Evolutionary conservation across 345 rosid genomes (phyloP), one percentile per base, ranked within the genome.

Genomic region (Melastoma malabathricum): DNA sequence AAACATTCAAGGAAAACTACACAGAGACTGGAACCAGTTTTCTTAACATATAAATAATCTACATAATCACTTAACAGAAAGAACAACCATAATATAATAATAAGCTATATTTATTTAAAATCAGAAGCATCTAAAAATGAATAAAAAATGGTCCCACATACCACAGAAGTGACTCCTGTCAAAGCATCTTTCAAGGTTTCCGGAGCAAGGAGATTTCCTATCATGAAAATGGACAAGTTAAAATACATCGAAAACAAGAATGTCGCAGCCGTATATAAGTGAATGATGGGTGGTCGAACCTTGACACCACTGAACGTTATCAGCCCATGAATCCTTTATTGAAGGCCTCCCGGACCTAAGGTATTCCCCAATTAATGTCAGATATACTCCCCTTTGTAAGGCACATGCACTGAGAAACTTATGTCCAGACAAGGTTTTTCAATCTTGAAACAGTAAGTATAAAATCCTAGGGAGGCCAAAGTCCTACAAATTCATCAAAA

Each of bases 161-260:
- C 99, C 71, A 88, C 80, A 59, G 86, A 64, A 50, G 99, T 75
- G 53, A 85, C 95, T 18, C 86, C 97, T 56, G 78, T 65, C 48
- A 92, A 64, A 66, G 94, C 84, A 52, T 88, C 95, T 73, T 73
- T 81, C 84, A 79, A 76, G 39, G 85, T 75, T 63, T 92, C 86
- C 52, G 94, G 77, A 52, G 85, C 71, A 47, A 92, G 78, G 67
- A 92, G 88, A 55, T 81, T 75, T 68, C 97, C 97, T 82, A 60
- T 47, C 12, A 49, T 62, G 29, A 41, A 44, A 29, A n/a, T 38
- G 61, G 43, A 63, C 56, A 18, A 55, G 56, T 46, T 31, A 17
- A 10, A 51, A 18, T 22, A 49, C 15, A 50, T 18, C 57, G 46
- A 15, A 31, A 45, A 25, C 50, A 6, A 47, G 19, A 3, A 14